Percentiles rank a stretch among this genome's conserved stretches.
These are phyloP conservation scores for Tripidium arundinaceum DNA, from an alignment of 202 grass and related monocot genomes.

Conservation along the genomic window DNA sequence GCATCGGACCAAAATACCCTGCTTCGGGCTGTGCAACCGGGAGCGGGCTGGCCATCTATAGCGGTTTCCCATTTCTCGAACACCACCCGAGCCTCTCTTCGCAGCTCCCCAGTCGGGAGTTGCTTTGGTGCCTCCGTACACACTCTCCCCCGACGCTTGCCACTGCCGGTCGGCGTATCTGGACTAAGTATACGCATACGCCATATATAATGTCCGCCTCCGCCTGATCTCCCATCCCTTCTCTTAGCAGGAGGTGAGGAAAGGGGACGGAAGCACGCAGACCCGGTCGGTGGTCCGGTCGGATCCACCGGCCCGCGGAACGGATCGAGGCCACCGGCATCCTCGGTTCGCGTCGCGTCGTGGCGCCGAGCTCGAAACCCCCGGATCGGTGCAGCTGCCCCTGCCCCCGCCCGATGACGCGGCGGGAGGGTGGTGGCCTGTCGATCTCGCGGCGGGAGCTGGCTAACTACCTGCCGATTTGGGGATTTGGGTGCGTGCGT, in stretches of 20 bases:
- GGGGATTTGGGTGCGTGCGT: neutral
- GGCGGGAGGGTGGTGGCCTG: neutral
- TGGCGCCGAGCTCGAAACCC: neutral
- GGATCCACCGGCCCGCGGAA: neutral
- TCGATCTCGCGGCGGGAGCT: constrained; percentile 37
- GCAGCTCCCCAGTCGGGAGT: too few relatives aligned
- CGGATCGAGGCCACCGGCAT: constrained; percentile 4
- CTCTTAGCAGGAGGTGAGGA: constrained; percentile 11
- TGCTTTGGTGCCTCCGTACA: too few relatives aligned
- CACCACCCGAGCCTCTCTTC: too few relatives aligned
- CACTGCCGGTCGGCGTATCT: constrained; percentile 23
- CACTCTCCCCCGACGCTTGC: neutral
- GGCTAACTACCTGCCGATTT: constrained; percentile 31
- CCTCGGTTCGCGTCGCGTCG: neutral
- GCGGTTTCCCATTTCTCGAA: too few relatives aligned
- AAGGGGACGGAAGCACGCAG: constrained; percentile 30
- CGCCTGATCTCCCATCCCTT: neutral
- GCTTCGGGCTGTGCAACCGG: too few relatives aligned
- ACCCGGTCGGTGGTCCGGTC: constrained; percentile 26
- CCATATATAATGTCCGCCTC: constrained; percentile 9
- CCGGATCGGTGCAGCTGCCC: constrained; percentile 11
- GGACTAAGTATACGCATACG: constrained; percentile 8
- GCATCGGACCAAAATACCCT: too few relatives aligned
- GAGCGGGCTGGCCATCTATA: too few relatives aligned
- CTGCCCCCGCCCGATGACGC: neutral